A percentile compares a stretch with the other conserved stretches of the same genome.
Evolutionary conservation across 1,284 basidiomycete genomes (phyloP).

Genomic region (Boletellus dicymbophilus): DNA sequence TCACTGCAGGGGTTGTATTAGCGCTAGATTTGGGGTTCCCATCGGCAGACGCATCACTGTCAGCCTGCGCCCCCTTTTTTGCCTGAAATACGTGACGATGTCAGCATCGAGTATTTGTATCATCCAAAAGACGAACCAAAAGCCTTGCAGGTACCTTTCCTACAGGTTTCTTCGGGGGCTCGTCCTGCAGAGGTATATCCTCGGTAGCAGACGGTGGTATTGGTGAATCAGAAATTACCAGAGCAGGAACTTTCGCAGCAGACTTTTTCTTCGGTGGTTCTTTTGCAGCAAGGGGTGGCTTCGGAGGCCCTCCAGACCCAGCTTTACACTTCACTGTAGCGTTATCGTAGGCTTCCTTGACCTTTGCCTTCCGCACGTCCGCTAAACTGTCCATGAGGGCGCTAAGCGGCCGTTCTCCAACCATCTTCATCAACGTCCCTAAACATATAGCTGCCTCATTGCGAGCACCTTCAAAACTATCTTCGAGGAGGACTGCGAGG

Average conservation of each 20-base stretch:
- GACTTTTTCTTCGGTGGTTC: slow-evolving; percentile 49
- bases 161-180: slow-evolving; percentile 44
- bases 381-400: slow-evolving; percentile 87
- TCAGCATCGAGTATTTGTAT: slow-evolving; percentile 8
- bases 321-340: slow-evolving; percentile 86
- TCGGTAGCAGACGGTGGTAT: slow-evolving; percentile 16
- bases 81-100: slow-evolving; percentile 33
- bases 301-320: slow-evolving; percentile 52
- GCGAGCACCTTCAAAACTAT: slow-evolving; percentile 89
- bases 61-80: slow-evolving; percentile 52
- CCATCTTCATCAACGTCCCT: slow-evolving; percentile 95
- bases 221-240: slow-evolving; percentile 23
- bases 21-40: slow-evolving; percentile 26
- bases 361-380: slow-evolving; percentile 90
- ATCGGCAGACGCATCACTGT: slow-evolving; percentile 28
- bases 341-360: slow-evolving; percentile 92
- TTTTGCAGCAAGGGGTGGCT: slow-evolving; percentile 40
- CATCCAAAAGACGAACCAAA: slow-evolving; percentile 35
- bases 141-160: slow-evolving; percentile 56
- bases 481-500: slow-evolving; percentile 79
- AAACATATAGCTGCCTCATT: slow-evolving; percentile 88
- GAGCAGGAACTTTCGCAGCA: slow-evolving; percentile 28
- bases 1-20: slow-evolving; percentile 42
- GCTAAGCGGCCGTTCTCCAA: slow-evolving; percentile 92
- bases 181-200: slow-evolving; percentile 32